Evolutionary conservation across 2,329 filamentous ascomycete species (phyloP).

Genomic region (Alternaria brassicicola): DNA sequence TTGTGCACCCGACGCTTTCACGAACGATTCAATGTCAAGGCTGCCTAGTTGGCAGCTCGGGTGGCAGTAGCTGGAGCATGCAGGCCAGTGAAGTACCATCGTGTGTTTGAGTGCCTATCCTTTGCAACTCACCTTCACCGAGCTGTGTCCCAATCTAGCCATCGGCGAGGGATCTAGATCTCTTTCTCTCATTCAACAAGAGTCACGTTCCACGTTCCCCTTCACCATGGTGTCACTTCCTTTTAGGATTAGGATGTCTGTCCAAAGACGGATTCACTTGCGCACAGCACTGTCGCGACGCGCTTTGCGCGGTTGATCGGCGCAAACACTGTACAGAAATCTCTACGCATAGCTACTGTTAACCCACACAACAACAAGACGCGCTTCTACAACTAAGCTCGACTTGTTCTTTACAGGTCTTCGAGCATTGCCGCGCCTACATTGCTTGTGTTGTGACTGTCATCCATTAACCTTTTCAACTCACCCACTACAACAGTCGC

Average conservation of each 20-base stretch:
- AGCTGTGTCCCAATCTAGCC: not conserved
- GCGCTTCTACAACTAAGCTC: not conserved
- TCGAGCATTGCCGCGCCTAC: not conserved
- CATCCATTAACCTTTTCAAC: not conserved
- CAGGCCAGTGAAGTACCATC: not conserved
- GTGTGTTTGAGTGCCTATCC: not conserved
- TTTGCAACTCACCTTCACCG: not conserved
- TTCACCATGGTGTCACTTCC: not conserved
- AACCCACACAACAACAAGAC: not conserved
- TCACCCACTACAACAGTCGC: not conserved
- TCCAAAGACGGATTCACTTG: not conserved
- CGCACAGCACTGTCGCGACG: not conserved
- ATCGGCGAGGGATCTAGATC: not conserved
- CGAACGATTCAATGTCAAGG: not conserved
- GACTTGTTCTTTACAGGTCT: not conserved
- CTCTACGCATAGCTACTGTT: not conserved
- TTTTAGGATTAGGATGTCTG: not conserved
- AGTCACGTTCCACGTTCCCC: not conserved
- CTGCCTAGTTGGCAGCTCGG: not conserved
- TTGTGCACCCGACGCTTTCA: not conserved
- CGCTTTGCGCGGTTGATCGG: not conserved
- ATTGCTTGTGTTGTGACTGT: not conserved
- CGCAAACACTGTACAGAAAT: not conserved
- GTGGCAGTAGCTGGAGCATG: not conserved
- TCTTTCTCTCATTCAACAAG: not conserved